Evolutionary conservation across 1,284 basidiomycete genomes (phyloP), one percentile per base, ranked within the genome.

Genomic region (Porphyrellus sp.): DNA sequence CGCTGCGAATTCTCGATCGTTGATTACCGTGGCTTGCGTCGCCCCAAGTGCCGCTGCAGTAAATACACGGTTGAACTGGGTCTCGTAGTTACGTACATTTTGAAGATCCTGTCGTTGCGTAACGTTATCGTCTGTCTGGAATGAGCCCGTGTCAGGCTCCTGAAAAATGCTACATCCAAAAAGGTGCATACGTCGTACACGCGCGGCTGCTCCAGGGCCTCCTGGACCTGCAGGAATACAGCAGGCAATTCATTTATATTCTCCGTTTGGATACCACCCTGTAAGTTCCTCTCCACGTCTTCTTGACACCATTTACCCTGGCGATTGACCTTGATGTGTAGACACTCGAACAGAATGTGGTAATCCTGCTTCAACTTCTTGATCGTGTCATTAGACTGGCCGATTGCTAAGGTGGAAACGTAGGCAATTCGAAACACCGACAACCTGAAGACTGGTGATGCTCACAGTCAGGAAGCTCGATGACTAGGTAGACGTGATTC

Each of bases 31-130:
- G 9, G 1, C 3, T 3, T n/a, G n/a, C n/a, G n/a, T n/a, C n/a
- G 8, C 4, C 0, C 5, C 13, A 1, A 13, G 5, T 9, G 0
- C 8, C 1, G 0, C 0, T 5, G 21, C 7, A 5, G 0, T 5
- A 30, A 55, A 49, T 25, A 41, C 4, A 5, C 28, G n/a, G 2
- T 42, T 5, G 12, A 55, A 51, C 0, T 55, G n/a, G 0, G 25
- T 15, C 6, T n/a, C 0, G 5, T 34, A 59, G 18, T 8, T 24
- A 11, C 16, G 23, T 12, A 23, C 43, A 23, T 8, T 11, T 3
- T 34, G 11, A 4, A 23, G 18, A 34, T 34, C 30, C 12, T 16
- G 35, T 21, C 9, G 8, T 11, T 12, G 7, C 24, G 16, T n/a
- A 16, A 8, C 6, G 21, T 46, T 7, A 16, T 20, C 12, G 34